phyloP scores from a whole-genome alignment of 495 filamentous ascomycete species.

The Daldinia grandis region DNA sequence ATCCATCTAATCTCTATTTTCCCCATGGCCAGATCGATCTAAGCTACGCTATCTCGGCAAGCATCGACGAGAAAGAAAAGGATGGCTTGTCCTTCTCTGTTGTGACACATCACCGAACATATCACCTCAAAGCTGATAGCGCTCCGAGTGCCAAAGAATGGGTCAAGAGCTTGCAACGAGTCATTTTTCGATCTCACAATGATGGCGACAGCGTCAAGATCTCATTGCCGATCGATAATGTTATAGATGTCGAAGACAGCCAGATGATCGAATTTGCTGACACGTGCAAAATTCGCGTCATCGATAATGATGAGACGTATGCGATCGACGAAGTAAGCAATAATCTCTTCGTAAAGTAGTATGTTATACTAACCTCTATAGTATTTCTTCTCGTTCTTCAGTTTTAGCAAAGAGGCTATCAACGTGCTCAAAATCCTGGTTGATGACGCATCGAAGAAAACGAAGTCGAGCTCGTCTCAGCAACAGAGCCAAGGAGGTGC shows the following conservation, averaged over 20 bases:
- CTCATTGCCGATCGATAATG: constrained; percentile 83
- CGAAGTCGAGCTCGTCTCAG: constrained; percentile 27
- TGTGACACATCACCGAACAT: constrained; percentile 81
- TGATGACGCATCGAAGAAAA: constrained; percentile 66
- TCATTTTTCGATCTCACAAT: constrained; percentile 95
- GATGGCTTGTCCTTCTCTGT: constrained; percentile 80
- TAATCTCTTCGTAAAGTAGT: background rate
- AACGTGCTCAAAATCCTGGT: constrained; percentile 78
- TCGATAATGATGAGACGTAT: constrained; percentile 91
- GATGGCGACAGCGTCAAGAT: constrained; percentile 98
- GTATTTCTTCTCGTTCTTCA: constrained; percentile 98
- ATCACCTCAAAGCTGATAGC: constrained; percentile 91
- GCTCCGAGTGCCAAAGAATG: constrained; percentile 91
- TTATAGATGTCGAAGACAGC: constrained; percentile 92
- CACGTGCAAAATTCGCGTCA: constrained; percentile 90
- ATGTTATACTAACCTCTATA: constrained; percentile 49
- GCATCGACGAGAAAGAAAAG: constrained; percentile 75
- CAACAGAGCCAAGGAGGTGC: constrained; percentile 10
- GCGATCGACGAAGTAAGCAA: constrained; percentile 87
- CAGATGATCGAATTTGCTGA: constrained; percentile 92
- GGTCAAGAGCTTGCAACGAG: constrained; percentile 92
- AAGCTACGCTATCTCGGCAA: constrained; percentile 88
- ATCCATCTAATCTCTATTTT: constrained; percentile 88
- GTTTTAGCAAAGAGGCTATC: constrained; percentile 84
- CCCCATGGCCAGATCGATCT: constrained; percentile 92